Evolutionary conservation across 1,284 basidiomycete genomes (phyloP).

Genomic region (Austropuccinia psidii): DNA sequence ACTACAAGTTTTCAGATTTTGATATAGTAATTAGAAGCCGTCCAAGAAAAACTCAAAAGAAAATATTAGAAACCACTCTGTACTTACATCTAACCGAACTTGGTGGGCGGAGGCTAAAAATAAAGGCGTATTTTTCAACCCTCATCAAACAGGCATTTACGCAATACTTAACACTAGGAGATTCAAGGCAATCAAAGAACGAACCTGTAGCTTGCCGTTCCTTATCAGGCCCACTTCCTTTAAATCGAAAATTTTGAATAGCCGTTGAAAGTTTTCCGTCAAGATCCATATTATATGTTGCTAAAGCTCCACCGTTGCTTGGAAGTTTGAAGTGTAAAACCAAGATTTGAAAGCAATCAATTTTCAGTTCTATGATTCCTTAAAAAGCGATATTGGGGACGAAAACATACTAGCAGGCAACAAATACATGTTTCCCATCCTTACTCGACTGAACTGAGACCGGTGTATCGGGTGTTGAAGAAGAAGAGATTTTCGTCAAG

Average conservation of each 20-base stretch:
- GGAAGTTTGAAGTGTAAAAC: not conserved
- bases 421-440: constrained; percentile 1
- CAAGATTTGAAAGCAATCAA: not conserved
- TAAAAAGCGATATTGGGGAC: not conserved
- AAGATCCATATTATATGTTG: not conserved
- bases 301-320: constrained; percentile 4
- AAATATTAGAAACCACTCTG: not conserved
- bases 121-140: too few relatives aligned
- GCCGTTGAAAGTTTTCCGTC: not conserved
- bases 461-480: not conserved
- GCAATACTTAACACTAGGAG: too few relatives aligned
- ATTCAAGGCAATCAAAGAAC: not conserved
- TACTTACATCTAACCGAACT: constrained; percentile 17
- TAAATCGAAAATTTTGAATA: constrained; percentile 5
- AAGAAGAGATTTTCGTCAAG: not conserved
- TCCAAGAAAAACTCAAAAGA: not conserved
- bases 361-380: not conserved
- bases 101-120: constrained; percentile 18
- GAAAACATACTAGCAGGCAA: constrained; percentile 16
- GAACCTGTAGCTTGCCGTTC: constrained; percentile 10
- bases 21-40: not conserved
- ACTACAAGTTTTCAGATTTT: not conserved
- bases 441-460: not conserved
- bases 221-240: constrained; percentile 7
- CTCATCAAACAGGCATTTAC: too few relatives aligned